Conservation (phyloP, 2,329 filamentous ascomycete species). For the Tolypocladium endophyticum region DNA sequence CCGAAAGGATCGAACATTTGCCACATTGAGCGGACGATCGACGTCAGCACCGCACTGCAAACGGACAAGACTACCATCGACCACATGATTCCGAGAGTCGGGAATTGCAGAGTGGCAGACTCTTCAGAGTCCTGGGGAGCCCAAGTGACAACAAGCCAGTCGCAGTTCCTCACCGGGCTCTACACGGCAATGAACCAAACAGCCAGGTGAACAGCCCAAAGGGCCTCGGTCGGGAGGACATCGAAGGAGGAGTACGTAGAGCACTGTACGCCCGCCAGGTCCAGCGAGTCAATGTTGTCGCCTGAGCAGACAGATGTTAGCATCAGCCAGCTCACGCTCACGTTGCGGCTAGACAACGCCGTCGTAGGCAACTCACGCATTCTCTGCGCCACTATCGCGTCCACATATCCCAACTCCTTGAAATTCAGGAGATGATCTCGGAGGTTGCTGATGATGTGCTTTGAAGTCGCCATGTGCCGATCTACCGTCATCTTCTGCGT, state of each 20-base stretch:
- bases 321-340: background rate
- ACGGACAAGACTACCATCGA: conserved; percentile 4
- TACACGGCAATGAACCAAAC: conserved; percentile 5
- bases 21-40: conserved; percentile 12
- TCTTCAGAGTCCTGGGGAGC: background rate
- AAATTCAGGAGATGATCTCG: conserved; percentile 16
- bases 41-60: conserved; percentile 6
- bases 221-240: conserved; percentile 7
- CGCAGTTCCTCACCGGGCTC: conserved; percentile 9
- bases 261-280: conserved; percentile 9
- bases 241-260: conserved; percentile 8
- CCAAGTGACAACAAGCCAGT: conserved; percentile 8
- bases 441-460: conserved; percentile 15
- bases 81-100: background rate
- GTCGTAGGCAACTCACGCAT: conserved; percentile 9
- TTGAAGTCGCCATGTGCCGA: conserved; percentile 7
- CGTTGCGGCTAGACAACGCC: background rate
- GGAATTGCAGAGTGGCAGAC: background rate
- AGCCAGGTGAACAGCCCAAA: conserved; percentile 7
- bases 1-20: conserved; percentile 15
- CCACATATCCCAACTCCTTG: conserved; percentile 8
- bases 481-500: conserved; percentile 1
- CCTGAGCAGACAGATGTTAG: conserved; percentile 5
- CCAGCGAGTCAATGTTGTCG: conserved; percentile 14
- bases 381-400: no score